These are phyloP conservation scores for Tetradesmus obliquus DNA, from an alignment of 139 green algal genomes.

Conservation along the genomic window DNA sequence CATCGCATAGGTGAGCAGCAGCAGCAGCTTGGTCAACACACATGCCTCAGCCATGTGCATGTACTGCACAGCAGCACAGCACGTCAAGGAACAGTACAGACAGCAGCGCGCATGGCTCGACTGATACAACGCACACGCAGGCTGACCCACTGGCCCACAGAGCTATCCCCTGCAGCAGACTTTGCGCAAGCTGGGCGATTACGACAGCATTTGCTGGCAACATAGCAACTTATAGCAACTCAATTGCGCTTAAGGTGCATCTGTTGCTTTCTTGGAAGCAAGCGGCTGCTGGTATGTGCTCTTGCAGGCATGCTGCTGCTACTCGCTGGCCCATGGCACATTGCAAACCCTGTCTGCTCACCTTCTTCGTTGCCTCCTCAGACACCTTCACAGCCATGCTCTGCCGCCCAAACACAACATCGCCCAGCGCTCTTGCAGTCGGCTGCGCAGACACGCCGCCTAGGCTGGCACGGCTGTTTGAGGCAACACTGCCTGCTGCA, in stretches of 20 bases:
- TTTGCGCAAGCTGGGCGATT: no score
- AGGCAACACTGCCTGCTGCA: neutral
- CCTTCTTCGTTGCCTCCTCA: slow-evolving; percentile 16
- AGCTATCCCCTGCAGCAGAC: no score
- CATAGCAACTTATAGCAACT: no score
- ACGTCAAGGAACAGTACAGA: neutral
- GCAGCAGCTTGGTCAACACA: neutral
- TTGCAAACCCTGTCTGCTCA: neutral
- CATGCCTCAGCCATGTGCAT: neutral
- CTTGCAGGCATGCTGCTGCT: neutral
- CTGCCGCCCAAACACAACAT: slow-evolving; percentile 29
- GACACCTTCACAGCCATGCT: slow-evolving; percentile 25
- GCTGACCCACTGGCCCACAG: no score
- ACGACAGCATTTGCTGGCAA: no score
- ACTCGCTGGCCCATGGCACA: neutral
- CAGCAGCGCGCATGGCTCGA: no score
- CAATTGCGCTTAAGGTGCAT: no score
- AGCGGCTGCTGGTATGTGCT: neutral
- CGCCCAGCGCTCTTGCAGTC: neutral
- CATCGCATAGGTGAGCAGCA: neutral
- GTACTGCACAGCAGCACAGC: neutral
- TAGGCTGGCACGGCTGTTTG: neutral
- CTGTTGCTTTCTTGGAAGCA: neutral
- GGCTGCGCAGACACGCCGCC: neutral
- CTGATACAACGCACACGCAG: no score